These are phyloP conservation scores for Ceratocystiopsis minuta DNA, from an alignment of 2,329 filamentous ascomycete species.

Conservation along the genomic window DNA sequence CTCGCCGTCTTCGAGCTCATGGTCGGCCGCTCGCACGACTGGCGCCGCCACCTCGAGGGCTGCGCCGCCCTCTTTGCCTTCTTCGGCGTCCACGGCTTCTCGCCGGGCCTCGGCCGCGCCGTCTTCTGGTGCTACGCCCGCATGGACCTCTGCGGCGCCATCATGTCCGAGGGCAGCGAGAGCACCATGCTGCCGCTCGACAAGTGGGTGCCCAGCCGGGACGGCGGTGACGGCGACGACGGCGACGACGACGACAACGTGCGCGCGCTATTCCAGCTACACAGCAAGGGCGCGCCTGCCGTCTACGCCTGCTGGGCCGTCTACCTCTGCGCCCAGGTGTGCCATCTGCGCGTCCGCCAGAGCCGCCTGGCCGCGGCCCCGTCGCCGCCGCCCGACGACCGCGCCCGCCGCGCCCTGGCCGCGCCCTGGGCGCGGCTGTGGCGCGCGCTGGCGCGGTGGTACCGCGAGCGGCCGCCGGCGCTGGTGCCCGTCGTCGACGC, in stretches of 20 bases:
- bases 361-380: constrained; percentile 30
- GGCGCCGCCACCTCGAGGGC: constrained; percentile 37
- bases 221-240: constrained; percentile 16
- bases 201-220: constrained; percentile 27
- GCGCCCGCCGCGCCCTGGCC: constrained; percentile 21
- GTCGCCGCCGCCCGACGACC: constrained; percentile 25
- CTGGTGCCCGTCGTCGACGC: constrained; percentile 27
- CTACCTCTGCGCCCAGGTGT: constrained; percentile 33
- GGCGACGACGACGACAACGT: constrained; percentile 1
- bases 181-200: constrained; percentile 29
- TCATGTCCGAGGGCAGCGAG: constrained; percentile 34
- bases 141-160: constrained; percentile 37
- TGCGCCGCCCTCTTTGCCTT: constrained; percentile 36
- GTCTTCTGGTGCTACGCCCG: constrained; percentile 41
- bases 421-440: constrained; percentile 28
- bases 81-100: constrained; percentile 33
- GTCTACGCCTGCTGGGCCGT: constrained; percentile 42
- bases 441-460: constrained; percentile 31
- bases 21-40: constrained; percentile 25
- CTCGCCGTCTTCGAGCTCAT: constrained; percentile 24
- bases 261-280: constrained; percentile 14
- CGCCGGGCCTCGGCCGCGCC: constrained; percentile 32
- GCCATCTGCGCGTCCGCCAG: constrained; percentile 29
- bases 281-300: constrained; percentile 21
- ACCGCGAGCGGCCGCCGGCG: constrained; percentile 25